Evolutionary conservation across 768 basidiomycete genomes (phyloP).

Genomic region (Gymnopilus dilepis): DNA sequence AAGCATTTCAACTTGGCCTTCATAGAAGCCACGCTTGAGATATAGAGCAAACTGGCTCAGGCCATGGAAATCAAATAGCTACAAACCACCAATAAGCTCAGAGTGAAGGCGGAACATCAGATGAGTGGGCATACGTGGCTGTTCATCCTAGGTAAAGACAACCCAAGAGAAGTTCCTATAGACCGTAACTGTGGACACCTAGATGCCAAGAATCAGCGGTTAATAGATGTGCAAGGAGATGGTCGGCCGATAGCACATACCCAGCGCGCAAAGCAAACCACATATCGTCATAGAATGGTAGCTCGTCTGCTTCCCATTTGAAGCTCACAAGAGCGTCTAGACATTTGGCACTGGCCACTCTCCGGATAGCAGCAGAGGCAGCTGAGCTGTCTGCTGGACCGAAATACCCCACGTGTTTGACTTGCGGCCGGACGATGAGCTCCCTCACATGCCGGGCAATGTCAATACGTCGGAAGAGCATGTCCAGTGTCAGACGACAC

Average conservation of each 20-base stretch:
- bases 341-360: slow-evolving; percentile 49
- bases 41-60: slow-evolving; percentile 66
- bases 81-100: slow-evolving; percentile 9
- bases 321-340: slow-evolving; percentile 73
- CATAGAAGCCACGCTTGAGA: slow-evolving; percentile 68
- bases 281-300: slow-evolving; percentile 73
- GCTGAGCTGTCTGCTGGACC: slow-evolving; percentile 37
- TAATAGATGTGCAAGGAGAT: neutral
- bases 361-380: slow-evolving; percentile 57
- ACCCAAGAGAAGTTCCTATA: slow-evolving; percentile 67
- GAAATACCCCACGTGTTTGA: slow-evolving; percentile 28
- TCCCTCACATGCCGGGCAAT: slow-evolving; percentile 73
- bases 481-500: slow-evolving; percentile 64
- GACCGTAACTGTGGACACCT: slow-evolving; percentile 73
- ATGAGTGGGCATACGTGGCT: slow-evolving; percentile 59
- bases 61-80: slow-evolving; percentile 75
- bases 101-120: slow-evolving; percentile 2
- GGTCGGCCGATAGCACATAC: slow-evolving; percentile 41
- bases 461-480: slow-evolving; percentile 59
- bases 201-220: slow-evolving; percentile 8
- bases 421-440: slow-evolving; percentile 54
- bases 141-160: slow-evolving; percentile 56
- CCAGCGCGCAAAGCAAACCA: slow-evolving; percentile 75
- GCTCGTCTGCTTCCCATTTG: slow-evolving; percentile 74
- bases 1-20: slow-evolving; percentile 58